Conservation (phyloP, 441 rosid species). For the Corymbia citriodora region DNA sequence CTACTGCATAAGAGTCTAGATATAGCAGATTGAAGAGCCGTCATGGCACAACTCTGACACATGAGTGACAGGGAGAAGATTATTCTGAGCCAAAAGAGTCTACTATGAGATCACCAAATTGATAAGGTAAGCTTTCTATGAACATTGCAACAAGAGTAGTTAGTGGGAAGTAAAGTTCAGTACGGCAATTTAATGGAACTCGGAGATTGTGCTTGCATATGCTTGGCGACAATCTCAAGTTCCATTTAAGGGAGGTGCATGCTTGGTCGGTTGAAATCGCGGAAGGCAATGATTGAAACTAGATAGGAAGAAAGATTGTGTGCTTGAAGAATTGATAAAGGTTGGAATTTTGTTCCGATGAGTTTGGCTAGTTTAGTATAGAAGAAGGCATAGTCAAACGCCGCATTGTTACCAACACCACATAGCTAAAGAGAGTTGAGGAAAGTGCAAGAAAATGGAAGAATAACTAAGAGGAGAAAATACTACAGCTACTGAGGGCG, state of each 20-base stretch:
- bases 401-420: neutral
- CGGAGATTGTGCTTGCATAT: neutral
- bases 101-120: neutral
- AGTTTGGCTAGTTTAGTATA: neutral
- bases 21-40: neutral
- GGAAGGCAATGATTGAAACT: neutral
- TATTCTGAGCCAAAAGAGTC: neutral
- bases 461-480: neutral
- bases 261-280: neutral
- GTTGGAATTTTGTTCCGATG: neutral
- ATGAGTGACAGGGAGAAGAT: neutral
- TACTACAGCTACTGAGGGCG: neutral
- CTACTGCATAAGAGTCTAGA: neutral
- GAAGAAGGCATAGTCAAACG: neutral
- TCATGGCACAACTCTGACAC: neutral
- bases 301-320: neutral
- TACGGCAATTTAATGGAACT: neutral
- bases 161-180: neutral
- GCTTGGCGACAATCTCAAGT: neutral
- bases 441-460: neutral
- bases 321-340: neutral
- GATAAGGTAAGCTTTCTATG: neutral
- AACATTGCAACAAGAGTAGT: neutral
- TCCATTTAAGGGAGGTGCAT: neutral
- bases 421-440: neutral